A percentile compares a stretch with the other conserved stretches of the same genome.
Conservation (phyloP, 768 basidiomycete species). For the Kwoniella dejecticola region DNA sequence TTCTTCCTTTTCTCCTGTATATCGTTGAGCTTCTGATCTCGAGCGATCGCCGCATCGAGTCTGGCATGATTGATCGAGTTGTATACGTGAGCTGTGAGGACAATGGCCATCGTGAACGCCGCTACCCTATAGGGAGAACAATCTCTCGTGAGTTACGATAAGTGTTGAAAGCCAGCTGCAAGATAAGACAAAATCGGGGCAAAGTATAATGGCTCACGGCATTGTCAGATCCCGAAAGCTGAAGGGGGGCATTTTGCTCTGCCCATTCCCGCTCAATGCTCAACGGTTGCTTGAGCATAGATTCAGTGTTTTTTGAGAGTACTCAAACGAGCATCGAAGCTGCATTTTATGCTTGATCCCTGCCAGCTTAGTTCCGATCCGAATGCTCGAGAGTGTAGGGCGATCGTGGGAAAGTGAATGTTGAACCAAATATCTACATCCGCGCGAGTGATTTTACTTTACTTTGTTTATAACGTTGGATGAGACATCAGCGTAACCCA, state of each 20-base stretch:
- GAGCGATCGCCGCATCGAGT: conserved; percentile 10
- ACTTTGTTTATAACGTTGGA: background rate
- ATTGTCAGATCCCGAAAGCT: conserved; percentile 19
- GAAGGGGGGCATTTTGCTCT: conserved; percentile 14
- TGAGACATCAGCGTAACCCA: background rate
- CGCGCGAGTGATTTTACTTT: conserved; percentile 18
- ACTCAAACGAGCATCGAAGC: no score
- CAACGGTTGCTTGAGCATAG: no score
- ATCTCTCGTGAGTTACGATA: no score
- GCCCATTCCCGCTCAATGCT: background rate
- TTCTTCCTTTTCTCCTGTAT: conserved; percentile 9
- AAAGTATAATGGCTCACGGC: conserved; percentile 18
- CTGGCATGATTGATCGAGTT: conserved; percentile 23
- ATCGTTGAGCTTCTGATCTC: conserved; percentile 18
- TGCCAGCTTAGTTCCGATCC: no score
- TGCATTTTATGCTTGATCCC: no score
- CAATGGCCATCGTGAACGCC: conserved; percentile 25
- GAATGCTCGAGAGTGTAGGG: no score
- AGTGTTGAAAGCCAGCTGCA: no score
- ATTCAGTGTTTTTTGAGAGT: no score
- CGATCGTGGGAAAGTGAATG: conserved; percentile 20
- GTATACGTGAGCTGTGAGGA: conserved; percentile 23
- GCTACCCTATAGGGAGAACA: conserved; percentile 3
- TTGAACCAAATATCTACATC: conserved; percentile 9
- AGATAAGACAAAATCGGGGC: no score